Conservation (phyloP, 73 alveolate genomes). For the Loxodes magnus region DNA sequence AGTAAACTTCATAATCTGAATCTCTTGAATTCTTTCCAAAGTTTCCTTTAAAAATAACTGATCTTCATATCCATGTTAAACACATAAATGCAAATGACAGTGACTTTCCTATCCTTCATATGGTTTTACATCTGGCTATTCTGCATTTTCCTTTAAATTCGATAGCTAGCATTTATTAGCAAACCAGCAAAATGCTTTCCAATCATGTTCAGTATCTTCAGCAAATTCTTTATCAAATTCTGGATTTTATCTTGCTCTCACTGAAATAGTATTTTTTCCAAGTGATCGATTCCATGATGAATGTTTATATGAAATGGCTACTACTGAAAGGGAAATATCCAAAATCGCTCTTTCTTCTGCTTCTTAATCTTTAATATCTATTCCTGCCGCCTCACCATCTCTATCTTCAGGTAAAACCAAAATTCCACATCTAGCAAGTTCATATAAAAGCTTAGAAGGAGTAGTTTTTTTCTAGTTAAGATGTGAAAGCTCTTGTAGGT, state of each 20-base stretch:
- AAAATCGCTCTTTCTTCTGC: constrained; percentile 59
- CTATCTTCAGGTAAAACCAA: constrained; percentile 43
- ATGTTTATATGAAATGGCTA: constrained; percentile 40
- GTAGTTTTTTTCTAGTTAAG: constrained; percentile 17
- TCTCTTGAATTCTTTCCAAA: constrained; percentile 21
- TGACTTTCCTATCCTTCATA: constrained; percentile 40
- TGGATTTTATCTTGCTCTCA: constrained; percentile 43
- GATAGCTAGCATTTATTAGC: constrained; percentile 37
- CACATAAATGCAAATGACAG: constrained; percentile 16
- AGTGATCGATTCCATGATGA: constrained; percentile 34
- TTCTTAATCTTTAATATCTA: constrained; percentile 18
- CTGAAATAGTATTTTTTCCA: constrained; percentile 25
- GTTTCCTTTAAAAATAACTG: constrained; percentile 20
- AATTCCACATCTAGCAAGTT: constrained; percentile 43
- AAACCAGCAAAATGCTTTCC: constrained; percentile 45
- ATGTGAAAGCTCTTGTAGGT: constrained; percentile 33
- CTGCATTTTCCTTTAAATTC: constrained; percentile 16
- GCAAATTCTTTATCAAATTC: constrained; percentile 56
- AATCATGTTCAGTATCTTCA: constrained; percentile 60
- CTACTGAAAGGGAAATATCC: constrained; percentile 33
- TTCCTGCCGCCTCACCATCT: constrained; percentile 37
- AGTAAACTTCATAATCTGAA: constrained; percentile 26
- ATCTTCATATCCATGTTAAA: constrained; percentile 18
- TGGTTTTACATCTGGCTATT: not conserved
- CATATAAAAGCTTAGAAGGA: constrained; percentile 38